Conservation (phyloP, 2,329 filamentous ascomycete genomes). For the Pseudogymnoascus sp. region DNA sequence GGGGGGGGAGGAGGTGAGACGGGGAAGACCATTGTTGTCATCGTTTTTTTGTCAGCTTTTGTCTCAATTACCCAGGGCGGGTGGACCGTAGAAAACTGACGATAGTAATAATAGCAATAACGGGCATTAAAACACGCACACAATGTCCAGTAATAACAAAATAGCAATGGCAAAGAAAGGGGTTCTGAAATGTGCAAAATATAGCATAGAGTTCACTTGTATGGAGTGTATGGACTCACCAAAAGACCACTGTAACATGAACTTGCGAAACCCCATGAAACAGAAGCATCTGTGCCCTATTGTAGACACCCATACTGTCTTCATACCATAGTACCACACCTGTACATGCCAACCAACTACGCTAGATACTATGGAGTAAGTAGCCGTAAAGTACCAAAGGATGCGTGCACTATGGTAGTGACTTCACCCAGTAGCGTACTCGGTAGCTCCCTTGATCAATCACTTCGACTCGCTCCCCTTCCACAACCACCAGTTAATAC, state of each 20-base stretch:
- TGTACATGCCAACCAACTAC: background rate
- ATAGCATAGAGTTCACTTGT: background rate
- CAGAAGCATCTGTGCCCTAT: slow-evolving; percentile 3
- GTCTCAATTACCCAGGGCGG: background rate
- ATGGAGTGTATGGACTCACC: background rate
- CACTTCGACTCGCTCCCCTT: slow-evolving; percentile 2
- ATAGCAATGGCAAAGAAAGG: background rate
- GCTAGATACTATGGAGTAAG: background rate
- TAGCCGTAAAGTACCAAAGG: slow-evolving; percentile 1
- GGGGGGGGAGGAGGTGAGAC: background rate
- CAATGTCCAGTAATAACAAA: background rate
- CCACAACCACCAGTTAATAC: background rate
- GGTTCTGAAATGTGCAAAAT: background rate
- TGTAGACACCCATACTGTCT: background rate
- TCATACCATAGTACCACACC: background rate
- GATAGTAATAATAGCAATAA: background rate
- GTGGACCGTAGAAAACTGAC: background rate
- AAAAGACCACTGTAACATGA: background rate
- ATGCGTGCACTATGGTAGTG: background rate
- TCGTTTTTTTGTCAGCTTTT: background rate
- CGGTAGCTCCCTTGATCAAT: slow-evolving; percentile 8
- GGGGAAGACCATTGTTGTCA: background rate
- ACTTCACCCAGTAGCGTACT: slow-evolving; percentile 5
- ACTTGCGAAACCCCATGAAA: slow-evolving; percentile 7
- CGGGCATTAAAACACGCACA: too few relatives aligned